Evolutionary conservation across 495 filamentous ascomycete genomes (phyloP).

Genomic region (Penicillium psychrofluorescens): DNA sequence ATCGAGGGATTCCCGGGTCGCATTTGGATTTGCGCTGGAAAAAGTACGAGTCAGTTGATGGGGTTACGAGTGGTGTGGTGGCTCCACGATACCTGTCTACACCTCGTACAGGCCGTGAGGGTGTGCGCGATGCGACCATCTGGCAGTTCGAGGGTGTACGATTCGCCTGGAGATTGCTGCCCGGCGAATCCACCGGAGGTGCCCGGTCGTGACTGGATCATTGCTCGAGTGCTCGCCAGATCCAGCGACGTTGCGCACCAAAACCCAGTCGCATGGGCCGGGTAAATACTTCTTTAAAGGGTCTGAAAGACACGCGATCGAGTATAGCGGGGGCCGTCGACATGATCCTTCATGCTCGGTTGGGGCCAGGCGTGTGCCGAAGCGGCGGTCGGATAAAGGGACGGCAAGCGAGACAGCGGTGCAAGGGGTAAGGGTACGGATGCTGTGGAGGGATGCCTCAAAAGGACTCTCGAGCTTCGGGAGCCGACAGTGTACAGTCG

Average conservation of each 20-base stretch:
- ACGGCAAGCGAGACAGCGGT: not conserved
- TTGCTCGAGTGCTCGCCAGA: slow-evolving; percentile 1
- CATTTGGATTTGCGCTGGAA: slow-evolving; percentile 85
- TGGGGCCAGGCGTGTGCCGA: not conserved
- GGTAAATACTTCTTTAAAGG: slow-evolving; percentile 2
- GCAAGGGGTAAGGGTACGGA: not conserved
- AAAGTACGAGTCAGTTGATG: not conserved
- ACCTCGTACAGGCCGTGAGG: slow-evolving; percentile 79
- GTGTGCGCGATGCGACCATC: slow-evolving; percentile 65
- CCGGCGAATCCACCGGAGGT: not conserved
- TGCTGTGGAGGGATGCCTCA: too few species aligned
- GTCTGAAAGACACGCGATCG: slow-evolving; percentile 4
- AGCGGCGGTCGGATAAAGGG: too few species aligned
- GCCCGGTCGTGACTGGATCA: slow-evolving; percentile 5
- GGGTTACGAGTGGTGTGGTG: too few species aligned
- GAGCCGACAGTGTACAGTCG: not conserved
- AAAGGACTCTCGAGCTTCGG: too few species aligned
- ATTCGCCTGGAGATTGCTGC: slow-evolving; percentile 17
- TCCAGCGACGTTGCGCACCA: not conserved
- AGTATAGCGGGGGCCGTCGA: slow-evolving; percentile 8
- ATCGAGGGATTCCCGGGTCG: slow-evolving; percentile 82
- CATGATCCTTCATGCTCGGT: slow-evolving; percentile 8
- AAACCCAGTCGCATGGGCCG: not conserved
- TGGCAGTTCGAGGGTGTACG: slow-evolving; percentile 18
- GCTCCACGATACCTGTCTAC: slow-evolving; percentile 61